These are phyloP conservation scores for Symbiodinium natans DNA, from an alignment of 73 alveolate species.

Conservation along the genomic window DNA sequence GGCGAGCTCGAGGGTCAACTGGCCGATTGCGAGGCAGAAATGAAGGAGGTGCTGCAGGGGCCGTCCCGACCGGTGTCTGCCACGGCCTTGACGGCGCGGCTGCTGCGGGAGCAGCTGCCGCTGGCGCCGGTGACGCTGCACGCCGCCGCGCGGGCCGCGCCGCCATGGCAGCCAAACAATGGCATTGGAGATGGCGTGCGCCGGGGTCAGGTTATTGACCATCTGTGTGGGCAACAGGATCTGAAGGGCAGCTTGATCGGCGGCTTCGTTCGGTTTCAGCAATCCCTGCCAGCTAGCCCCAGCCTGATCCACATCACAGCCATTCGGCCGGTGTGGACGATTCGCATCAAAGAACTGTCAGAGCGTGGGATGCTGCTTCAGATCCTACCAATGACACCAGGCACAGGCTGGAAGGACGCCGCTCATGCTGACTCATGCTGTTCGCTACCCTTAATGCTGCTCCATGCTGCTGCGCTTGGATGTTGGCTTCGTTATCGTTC, in stretches of 20 bases:
- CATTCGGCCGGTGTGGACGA: background rate
- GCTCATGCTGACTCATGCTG: no score
- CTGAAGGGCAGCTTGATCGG: background rate
- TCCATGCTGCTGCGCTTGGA: background rate
- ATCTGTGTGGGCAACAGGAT: background rate
- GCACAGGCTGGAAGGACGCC: background rate
- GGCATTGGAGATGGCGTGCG: background rate
- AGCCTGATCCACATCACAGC: constrained; percentile 15
- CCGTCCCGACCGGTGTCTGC: background rate
- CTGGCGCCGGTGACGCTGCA: constrained; percentile 80
- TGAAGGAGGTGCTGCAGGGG: constrained; percentile 13
- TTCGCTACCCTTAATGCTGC: no score
- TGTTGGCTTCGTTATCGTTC: background rate
- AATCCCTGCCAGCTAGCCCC: constrained; percentile 18
- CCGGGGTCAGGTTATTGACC: background rate
- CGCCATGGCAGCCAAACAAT: background rate
- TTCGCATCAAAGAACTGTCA: background rate
- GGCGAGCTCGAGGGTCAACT: constrained; percentile 30
- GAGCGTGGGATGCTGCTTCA: background rate
- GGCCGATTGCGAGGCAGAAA: constrained; percentile 29
- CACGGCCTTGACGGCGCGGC: constrained; percentile 58
- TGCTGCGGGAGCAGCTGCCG: constrained; percentile 32
- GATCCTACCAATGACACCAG: background rate
- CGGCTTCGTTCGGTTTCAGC: constrained; percentile 35
- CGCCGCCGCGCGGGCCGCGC: constrained; percentile 31